phyloP scores from a whole-genome alignment of 2,329 filamentous ascomycete species.

The Hymenoscyphus scutula region DNA sequence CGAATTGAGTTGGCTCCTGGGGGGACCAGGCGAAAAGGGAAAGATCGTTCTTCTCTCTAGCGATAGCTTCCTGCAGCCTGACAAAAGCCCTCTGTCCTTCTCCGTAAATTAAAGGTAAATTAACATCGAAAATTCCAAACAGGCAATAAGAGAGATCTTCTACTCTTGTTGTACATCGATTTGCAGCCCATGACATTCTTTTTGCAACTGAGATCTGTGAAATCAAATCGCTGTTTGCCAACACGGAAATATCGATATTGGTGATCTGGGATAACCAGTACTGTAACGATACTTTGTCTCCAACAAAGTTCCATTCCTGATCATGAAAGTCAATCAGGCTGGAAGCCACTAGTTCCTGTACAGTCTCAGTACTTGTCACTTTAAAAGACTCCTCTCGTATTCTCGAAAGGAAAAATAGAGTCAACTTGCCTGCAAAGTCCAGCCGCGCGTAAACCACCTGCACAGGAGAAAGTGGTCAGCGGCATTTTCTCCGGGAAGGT shows the following conservation, averaged over 20 bases:
- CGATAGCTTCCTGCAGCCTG: background rate
- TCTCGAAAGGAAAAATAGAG: no score
- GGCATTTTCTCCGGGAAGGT: background rate
- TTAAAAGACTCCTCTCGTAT: no score
- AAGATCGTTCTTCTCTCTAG: background rate
- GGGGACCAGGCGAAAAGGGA: background rate
- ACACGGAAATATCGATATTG: background rate
- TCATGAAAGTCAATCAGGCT: background rate
- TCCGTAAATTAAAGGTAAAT: background rate
- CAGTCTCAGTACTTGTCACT: background rate
- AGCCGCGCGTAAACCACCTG: background rate
- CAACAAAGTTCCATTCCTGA: background rate
- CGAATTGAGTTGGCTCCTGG: background rate
- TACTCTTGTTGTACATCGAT: background rate
- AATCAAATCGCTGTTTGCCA: background rate
- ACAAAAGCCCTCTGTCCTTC: background rate
- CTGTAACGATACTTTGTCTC: background rate
- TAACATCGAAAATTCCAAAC: background rate
- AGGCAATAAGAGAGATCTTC: background rate
- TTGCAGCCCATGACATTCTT: background rate
- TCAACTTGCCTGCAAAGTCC: no score
- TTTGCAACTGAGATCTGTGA: background rate
- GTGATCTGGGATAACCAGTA: background rate
- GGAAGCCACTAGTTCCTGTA: background rate
- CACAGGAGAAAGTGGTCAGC: background rate